These are phyloP conservation scores for Leucaena leucocephala DNA, from an alignment of 306 rosid species.

Conservation along the genomic window DNA sequence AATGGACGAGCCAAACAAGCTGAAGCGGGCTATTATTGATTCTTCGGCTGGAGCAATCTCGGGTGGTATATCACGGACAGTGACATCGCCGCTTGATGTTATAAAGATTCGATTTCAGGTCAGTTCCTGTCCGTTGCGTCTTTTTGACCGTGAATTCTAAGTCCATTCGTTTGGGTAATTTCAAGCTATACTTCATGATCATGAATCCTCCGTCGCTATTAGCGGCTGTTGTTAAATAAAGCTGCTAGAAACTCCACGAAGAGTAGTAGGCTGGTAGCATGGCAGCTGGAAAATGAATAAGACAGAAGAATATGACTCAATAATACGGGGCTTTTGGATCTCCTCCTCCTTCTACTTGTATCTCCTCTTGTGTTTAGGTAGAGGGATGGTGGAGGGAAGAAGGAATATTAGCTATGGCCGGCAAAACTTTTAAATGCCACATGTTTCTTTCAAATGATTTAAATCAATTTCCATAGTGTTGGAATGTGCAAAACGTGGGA, in stretches of 20 bases:
- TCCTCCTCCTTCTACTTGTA: neutral
- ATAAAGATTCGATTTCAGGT: too few relatives aligned
- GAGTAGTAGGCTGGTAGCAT: conserved; percentile 1
- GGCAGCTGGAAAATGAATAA: neutral
- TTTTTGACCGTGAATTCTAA: neutral
- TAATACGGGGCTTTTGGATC: neutral
- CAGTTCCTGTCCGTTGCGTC: too few relatives aligned
- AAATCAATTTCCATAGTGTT: neutral
- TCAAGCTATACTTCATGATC: neutral
- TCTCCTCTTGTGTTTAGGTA: neutral
- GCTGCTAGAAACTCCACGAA: neutral
- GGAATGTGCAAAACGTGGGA: conserved; percentile 5
- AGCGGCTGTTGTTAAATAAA: neutral
- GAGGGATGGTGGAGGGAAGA: neutral
- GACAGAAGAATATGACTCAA: neutral
- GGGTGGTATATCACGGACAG: too few relatives aligned
- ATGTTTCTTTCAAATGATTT: neutral
- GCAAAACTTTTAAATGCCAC: neutral
- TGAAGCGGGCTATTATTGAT: conserved; percentile 70
- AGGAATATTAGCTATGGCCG: neutral
- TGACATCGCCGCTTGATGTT: too few relatives aligned
- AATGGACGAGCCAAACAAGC: conserved; percentile 80
- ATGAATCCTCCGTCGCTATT: neutral
- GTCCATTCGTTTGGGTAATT: neutral
- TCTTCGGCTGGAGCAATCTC: conserved; percentile 10